Evolutionary conservation across 257 asterid genomes (phyloP), one percentile per base, ranked within the genome.

Genomic region (Plantago major): DNA sequence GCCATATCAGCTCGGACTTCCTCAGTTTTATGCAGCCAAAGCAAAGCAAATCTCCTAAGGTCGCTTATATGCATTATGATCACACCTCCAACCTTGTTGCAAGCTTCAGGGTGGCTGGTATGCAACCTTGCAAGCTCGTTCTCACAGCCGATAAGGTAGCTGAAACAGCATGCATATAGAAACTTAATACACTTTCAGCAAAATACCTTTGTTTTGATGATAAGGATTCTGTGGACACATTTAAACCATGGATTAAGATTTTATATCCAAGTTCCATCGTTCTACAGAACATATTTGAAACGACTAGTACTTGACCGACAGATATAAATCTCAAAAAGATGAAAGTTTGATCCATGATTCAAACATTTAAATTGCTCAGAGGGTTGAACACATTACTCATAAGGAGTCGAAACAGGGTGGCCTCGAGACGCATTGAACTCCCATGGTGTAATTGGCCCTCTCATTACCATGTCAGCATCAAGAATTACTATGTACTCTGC

Each of bases 81-180:
- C 73, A 87, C 99, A 10, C 99, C 99, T 45, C 99, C 97, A 55
- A 93, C 99, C 80, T 89, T 93, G 82, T 87, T 81, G 57, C 99
- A 93, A 19, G 82, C 78, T 70, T 79, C 84, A n/a, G 99, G 99
- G 71, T 87, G 88, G 40, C 82, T 81, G 18, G 99, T 89, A 70
- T 93, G 99, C 73, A 82, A 75, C 80, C 78, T 82, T 38, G 96
- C 97, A 58, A 93, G 95, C 79, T 76, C 87, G 60, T 89, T 93
- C 72, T 93, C 97, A 42, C 99, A 93, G 55, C 99, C 99, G 65
- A 93, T 93, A 59, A 89, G 83, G 76, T 89, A 85, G 60, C 99
- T 89, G 88, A 42, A 19, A 72, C 33, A 58, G 43, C 42, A 28
- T 53, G 12, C 33, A 11, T 15, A 63, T 40, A 42, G 47, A 53